Base-by-base conservation (phyloP, 192 early-diverging fungal genomes). In the Dispira simplex region DNA sequence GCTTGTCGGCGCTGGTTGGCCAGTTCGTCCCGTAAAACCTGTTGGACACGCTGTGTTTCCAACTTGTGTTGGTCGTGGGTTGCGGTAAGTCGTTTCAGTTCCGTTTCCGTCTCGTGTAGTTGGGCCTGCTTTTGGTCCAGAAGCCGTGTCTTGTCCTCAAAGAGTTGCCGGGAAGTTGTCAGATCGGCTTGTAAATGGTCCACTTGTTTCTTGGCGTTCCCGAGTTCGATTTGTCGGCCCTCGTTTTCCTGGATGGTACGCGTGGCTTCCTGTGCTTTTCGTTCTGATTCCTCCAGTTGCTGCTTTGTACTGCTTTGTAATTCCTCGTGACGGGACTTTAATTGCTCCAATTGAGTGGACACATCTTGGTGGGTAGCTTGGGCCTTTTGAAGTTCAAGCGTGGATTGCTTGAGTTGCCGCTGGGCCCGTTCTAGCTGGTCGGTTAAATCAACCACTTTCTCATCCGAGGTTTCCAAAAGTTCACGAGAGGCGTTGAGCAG, bases 151-250 rank as follows among this genome's bases (percentile, higher is more conserved):
- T 73, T 73, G 44, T 77, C 75, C 11, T 70, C 70, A 65, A 77
- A 77, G 52, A 69, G 75, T 63, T 67, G 70, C 13, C 75, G 70
- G 68, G 72, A 73, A 43, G 63, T 73, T 14, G 75, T 72, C 64
- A 77, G 64, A 21, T 77, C 75, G 0, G 66, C 70, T 53, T 77
- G 72, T 0, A 73, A 63, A 0, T 72, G 69, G 25, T 69, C 72
- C 64, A 67, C 71, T 26, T 77, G 75, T 43, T 69, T 70, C 28
- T 72, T 67, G 10, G 73, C 66, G 27, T 46, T 54, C 1, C 54
- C 21, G 0, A 69, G 63, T 0, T 65, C 64, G 5, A 63, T 62
- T 46, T 58, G 68, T 25, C 28, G 54, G 18, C 25, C 21, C 54
- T 56, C 54, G 25, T 14, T 25, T 18, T 21, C 21, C 11, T 14